These are phyloP conservation scores for Malus asiatica DNA, from an alignment of 306 rosid genomes.

Conservation along the genomic window DNA sequence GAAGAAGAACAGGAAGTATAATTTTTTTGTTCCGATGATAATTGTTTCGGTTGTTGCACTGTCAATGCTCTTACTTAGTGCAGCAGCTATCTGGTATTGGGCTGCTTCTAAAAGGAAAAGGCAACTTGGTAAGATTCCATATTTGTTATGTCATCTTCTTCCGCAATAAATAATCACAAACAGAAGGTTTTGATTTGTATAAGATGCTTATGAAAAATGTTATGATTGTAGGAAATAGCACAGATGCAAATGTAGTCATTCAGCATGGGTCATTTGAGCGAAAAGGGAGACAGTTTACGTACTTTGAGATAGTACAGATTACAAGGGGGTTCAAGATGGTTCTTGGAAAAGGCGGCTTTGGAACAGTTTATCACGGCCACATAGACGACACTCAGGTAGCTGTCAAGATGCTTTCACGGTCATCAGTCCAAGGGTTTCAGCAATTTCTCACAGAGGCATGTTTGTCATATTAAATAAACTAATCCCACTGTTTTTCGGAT, in stretches of 20 bases:
- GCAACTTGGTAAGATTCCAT: too few relatives aligned
- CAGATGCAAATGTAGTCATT: too few relatives aligned
- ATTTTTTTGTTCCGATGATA: constrained; percentile 11
- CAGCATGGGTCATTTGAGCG: too few relatives aligned
- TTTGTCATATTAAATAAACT: background rate
- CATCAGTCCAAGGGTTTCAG: constrained; percentile 36
- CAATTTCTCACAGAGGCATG: constrained; percentile 55
- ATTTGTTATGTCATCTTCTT: too few relatives aligned
- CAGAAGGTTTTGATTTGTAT: too few relatives aligned
- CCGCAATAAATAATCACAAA: too few relatives aligned
- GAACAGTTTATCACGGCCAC: constrained; percentile 41
- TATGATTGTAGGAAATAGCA: too few relatives aligned
- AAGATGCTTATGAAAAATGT: too few relatives aligned
- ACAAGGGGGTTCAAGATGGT: constrained; percentile 31
- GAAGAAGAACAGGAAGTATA: background rate
- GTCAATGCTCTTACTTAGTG: background rate
- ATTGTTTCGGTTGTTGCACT: too few relatives aligned
- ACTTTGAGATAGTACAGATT: constrained; percentile 30
- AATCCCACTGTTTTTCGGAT: background rate
- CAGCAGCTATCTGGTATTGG: constrained; percentile 2
- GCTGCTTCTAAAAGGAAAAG: constrained; percentile 1
- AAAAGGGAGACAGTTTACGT: constrained; percentile 15
- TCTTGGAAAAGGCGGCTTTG: constrained; percentile 52
- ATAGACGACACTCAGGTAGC: constrained; percentile 35
- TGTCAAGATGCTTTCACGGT: constrained; percentile 41